Evolutionary conservation across 2,329 filamentous ascomycete species (phyloP), one percentile per base, ranked within the genome.

Genomic region (Aspergillus brasiliensis): DNA sequence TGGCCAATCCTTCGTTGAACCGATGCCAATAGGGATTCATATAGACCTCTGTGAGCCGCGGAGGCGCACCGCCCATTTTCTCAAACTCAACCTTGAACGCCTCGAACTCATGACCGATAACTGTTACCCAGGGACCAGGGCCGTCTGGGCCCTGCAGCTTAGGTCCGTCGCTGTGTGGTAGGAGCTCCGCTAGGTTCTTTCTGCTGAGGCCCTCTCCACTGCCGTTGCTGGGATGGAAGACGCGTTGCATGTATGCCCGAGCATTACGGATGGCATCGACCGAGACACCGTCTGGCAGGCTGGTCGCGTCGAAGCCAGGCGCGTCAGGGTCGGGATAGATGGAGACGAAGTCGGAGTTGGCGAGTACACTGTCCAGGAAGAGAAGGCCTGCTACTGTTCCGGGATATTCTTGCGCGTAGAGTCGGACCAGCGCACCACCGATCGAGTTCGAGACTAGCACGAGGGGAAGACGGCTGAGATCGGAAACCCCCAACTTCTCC

Each of bases 351-450:
- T 86, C 82, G 0, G 80, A 80, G 65, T 86, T 84, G 15, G 84
- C 82, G 69, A 87, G 81, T 61, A 84, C 82, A 37, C 81, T 84
- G 67, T 87, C 85, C 1, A 87, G 79, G 11, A 86, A 78, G 0
- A 87, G 34, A 4, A 82, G 70, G 0, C 75, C 83, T 0, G 76
- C 73, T 0, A 84, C 79, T 0, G 73, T 75, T 2, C 77, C 75
- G 0, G 82, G 79, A 54, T 84, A 78, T 2, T 71, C 69, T 47
- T 80, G 73, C 1, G 82, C 78, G 65, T 82, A 86, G 3, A 86
- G 76, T 1, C 84, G 79, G 0, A 78, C 79, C 15, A 86, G 69
- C 3, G 80, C 77, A 63, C 81, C 82, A 46, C 83, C 83, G 60
- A 85, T 83, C 59, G 80, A 82, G 69, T 82, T 84, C 62, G 77